A percentile compares a stretch with the other conserved stretches of the same genome.
Evolutionary conservation across 2,329 filamentous ascomycete genomes (phyloP).

Genomic region (Gremmenia infestans): DNA sequence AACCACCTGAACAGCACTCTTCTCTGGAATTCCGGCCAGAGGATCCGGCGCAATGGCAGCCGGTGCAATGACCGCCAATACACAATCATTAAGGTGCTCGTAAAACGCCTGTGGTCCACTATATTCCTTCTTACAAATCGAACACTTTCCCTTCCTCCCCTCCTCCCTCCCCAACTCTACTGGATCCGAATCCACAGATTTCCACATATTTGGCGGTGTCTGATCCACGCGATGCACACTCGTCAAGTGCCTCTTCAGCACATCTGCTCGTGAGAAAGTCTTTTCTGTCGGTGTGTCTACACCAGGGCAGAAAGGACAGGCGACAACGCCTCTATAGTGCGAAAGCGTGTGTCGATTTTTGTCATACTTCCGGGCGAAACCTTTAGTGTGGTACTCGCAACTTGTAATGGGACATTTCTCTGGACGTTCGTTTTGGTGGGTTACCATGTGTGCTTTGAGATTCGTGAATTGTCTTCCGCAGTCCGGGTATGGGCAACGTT

Average conservation of each 20-base stretch:
- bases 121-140: conserved; percentile 82
- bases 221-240: conserved; percentile 90
- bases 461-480: conserved; percentile 55
- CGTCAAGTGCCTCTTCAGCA: conserved; percentile 91
- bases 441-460: conserved; percentile 83
- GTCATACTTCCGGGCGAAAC: conserved; percentile 93
- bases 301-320: conserved; percentile 89
- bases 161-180: conserved; percentile 53
- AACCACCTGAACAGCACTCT: no score
- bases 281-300: conserved; percentile 81
- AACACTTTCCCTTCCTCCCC: conserved; percentile 66
- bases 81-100: conserved; percentile 78
- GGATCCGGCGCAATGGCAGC: background rate
- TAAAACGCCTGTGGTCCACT: conserved; percentile 88
- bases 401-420: conserved; percentile 90
- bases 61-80: conserved; percentile 41
- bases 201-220: conserved; percentile 79
- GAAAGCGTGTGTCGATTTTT: conserved; percentile 93
- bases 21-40: no score
- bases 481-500: conserved; percentile 46
- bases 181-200: conserved; percentile 43
- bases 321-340: conserved; percentile 95
- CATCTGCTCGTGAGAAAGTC: conserved; percentile 89
- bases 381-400: conserved; percentile 88
- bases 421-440: conserved; percentile 83